Evolutionary conservation across 148 eudicot genomes (phyloP).

Genomic region (Camellia japonica): DNA sequence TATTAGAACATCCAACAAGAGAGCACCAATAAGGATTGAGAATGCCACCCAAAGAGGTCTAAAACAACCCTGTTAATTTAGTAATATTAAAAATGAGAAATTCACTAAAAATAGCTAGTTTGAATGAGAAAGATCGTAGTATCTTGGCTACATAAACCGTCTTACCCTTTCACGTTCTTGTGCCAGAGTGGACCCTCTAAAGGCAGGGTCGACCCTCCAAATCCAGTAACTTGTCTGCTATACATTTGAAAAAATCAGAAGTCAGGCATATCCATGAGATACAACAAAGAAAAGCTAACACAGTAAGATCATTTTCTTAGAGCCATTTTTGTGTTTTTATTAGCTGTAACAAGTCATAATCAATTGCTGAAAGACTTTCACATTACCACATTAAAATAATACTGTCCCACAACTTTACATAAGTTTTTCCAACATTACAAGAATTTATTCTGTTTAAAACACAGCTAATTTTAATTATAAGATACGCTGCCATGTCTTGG

Average conservation of each 20-base stretch:
- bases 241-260: neutral
- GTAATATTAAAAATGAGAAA: neutral
- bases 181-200: slow-evolving; percentile 8
- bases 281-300: neutral
- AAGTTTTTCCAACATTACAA: neutral
- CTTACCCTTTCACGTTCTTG: slow-evolving; percentile 31
- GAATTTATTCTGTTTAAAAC: neutral
- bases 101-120: neutral
- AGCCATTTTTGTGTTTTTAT: neutral
- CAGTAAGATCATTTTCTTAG: neutral
- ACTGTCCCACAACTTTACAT: neutral
- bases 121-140: neutral
- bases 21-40: slow-evolving; percentile 35
- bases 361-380: neutral
- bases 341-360: neutral
- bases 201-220: slow-evolving; percentile 36
- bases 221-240: slow-evolving; percentile 34
- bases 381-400: neutral
- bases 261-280: neutral
- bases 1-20: slow-evolving; percentile 29
- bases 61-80: slow-evolving; percentile 23
- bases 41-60: slow-evolving; percentile 42
- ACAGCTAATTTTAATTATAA: neutral
- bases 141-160: neutral
- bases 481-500: neutral